A percentile compares a stretch with the other conserved stretches of the same genome.
Conservation (phyloP, 441 rosid species). For the Pelargonium myrrhifolium region DNA sequence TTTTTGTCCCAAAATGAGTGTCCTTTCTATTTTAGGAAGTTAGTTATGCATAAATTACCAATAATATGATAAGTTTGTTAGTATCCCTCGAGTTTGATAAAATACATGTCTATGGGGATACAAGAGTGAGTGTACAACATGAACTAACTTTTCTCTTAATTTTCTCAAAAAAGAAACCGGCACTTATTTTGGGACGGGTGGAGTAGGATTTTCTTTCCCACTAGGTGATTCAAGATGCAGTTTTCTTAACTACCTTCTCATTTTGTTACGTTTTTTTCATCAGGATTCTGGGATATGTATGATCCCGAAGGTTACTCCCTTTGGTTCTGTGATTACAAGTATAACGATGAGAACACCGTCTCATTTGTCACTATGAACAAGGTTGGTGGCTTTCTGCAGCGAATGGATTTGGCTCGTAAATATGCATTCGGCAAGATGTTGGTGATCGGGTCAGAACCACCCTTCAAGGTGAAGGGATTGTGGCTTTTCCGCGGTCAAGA, state of each 20-base stretch:
- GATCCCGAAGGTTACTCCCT: constrained; percentile 93
- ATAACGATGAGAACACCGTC: constrained; percentile 82
- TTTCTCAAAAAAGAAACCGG: too few species aligned
- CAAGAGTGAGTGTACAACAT: too few species aligned
- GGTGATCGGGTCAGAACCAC: constrained; percentile 61
- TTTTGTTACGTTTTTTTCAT: constrained; percentile 5
- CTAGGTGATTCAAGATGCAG: not conserved
- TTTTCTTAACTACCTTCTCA: not conserved
- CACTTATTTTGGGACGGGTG: too few species aligned
- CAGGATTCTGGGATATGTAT: constrained; percentile 99
- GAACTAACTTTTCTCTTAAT: too few species aligned
- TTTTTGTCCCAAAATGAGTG: too few species aligned
- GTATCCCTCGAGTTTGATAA: too few species aligned
- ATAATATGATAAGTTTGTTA: too few species aligned
- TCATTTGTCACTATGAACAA: constrained; percentile 82
- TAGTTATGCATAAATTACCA: too few species aligned
- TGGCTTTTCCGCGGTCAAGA: constrained; percentile 92
- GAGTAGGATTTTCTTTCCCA: not conserved
- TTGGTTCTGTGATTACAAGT: constrained; percentile 94
- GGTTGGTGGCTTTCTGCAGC: constrained; percentile 84
- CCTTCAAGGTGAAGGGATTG: constrained; percentile 80
- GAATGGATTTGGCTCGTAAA: constrained; percentile 95
- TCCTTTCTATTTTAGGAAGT: too few species aligned
- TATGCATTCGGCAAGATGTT: constrained; percentile 93
- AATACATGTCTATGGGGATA: too few species aligned